Base-by-base conservation (phyloP, 768 basidiomycete species). In the Lentinula lateritia region DNA sequence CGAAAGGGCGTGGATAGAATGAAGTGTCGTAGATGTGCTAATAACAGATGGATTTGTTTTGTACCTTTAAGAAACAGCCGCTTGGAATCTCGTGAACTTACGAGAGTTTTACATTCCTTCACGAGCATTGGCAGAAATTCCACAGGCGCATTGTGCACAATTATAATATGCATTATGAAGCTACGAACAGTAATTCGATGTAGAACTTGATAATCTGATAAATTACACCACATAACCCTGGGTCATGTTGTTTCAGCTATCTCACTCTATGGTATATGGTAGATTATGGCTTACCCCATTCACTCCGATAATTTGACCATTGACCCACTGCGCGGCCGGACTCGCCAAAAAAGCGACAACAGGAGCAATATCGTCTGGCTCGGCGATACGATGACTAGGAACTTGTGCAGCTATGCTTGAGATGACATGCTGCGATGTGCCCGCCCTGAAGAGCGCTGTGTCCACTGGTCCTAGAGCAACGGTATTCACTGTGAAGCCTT, bases 401-500 rank as follows among this genome's bases (percentile, higher is more conserved):
- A 76, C 78, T 62, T 79, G 71, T 43, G 72, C 76, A 1, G 77
- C 78, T 52, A 85, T 78, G 20, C 70, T 69, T 36, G 79, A 74
- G 56, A 86, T 78, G 39, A 79, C 67, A 35, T 73, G 71, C 28
- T 78, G 75, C 0, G 82, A 67, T 68, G 85, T 87, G 36, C 83
- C 83, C 20, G 74, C 72, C 16, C 83, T 77, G 74, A 86, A 86
- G 46, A 83, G 72, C 10, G 78, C 74, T 12, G 85, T 84, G 65
- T 84, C 83, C 35, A 80, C 78, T 3, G 84, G 82, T 0, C 84
- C 83, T 6, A 83, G 82, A 1, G 83, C 79, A 60, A 86, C 70
- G 20, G 79, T 80, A 72, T 86, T 86, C 42, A 85, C 84, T 0
- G 82, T 85, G 64, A 86, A 76, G 10, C 82, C 83, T 8, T 74